These are phyloP conservation scores for Fomitopsis pinicola DNA, from an alignment of 1,284 basidiomycete species.

Conservation along the genomic window DNA sequence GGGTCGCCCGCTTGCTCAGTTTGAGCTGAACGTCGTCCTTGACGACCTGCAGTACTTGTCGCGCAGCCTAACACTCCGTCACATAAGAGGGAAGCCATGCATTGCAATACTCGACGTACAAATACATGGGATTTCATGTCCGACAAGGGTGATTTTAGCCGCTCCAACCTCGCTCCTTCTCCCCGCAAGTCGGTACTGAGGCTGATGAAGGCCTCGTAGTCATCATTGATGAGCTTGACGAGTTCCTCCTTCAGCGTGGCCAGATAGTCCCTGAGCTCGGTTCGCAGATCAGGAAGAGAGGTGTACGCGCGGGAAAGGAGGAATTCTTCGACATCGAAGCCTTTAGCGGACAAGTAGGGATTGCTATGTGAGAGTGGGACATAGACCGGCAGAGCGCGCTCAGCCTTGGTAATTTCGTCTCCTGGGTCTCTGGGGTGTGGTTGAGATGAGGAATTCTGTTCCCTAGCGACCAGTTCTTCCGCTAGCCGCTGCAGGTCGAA, in stretches of 20 bases:
- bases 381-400: conserved; percentile 66
- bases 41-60: conserved; percentile 55
- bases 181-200: conserved; percentile 86
- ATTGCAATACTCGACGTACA: conserved; percentile 40
- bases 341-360: conserved; percentile 59
- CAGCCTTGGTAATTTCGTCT: conserved; percentile 12
- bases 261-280: conserved; percentile 85
- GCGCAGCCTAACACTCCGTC: conserved; percentile 47
- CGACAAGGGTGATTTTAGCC: conserved; percentile 61
- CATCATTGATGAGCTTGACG: conserved; percentile 93
- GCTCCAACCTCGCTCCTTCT: conserved; percentile 71
- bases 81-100: neutral
- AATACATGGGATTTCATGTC: conserved; percentile 64
- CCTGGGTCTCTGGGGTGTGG: neutral
- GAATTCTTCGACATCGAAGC: conserved; percentile 85
- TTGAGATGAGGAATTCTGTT: conserved; percentile 28
- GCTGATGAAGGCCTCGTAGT: conserved; percentile 97
- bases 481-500: conserved; percentile 68
- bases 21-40: conserved; percentile 77
- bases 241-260: conserved; percentile 85
- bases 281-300: conserved; percentile 81
- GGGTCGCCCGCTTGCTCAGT: conserved; percentile 63
- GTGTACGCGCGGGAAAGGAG: conserved; percentile 84
- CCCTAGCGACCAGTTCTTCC: conserved; percentile 63
- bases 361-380: conserved; percentile 80